A percentile compares a stretch with the other conserved stretches of the same genome.
Conservation (phyloP, 2,329 filamentous ascomycete species). For the Remersonia thermophila region DNA sequence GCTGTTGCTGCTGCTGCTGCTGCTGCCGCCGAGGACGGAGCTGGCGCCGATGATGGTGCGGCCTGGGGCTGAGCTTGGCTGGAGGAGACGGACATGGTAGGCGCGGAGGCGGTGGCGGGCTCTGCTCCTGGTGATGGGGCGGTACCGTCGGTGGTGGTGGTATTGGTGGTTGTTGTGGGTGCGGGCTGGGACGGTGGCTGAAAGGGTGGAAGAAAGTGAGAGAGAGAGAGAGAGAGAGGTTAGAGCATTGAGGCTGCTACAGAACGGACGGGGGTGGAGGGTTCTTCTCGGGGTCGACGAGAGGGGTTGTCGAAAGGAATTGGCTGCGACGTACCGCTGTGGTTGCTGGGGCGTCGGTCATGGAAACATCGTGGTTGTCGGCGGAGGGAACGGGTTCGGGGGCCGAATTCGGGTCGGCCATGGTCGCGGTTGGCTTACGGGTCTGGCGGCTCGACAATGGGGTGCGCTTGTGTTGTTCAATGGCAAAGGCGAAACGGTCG, state of each 20-base stretch:
- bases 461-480: background rate
- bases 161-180: conserved; percentile 8
- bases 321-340: conserved; percentile 2
- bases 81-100: too few species aligned
- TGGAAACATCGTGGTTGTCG: conserved; percentile 4
- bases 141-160: conserved; percentile 4
- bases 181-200: conserved; percentile 4
- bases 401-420: background rate
- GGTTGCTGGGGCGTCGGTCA: conserved; percentile 10
- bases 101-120: too few species aligned
- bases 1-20: background rate
- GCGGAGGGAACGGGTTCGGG: background rate
- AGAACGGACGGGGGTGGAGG: too few species aligned
- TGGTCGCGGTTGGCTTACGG: background rate
- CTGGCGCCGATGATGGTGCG: conserved; percentile 1
- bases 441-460: conserved; percentile 1
- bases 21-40: background rate
- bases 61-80: too few species aligned
- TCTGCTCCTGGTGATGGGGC: too few species aligned
- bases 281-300: too few species aligned
- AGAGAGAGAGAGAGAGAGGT: too few species aligned
- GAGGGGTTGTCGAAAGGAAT: conserved; percentile 1
- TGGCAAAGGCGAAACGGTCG: background rate
- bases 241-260: too few species aligned
- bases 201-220: background rate